Base-by-base conservation (phyloP, 306 rosid species). In the Sicyos edulis region DNA sequence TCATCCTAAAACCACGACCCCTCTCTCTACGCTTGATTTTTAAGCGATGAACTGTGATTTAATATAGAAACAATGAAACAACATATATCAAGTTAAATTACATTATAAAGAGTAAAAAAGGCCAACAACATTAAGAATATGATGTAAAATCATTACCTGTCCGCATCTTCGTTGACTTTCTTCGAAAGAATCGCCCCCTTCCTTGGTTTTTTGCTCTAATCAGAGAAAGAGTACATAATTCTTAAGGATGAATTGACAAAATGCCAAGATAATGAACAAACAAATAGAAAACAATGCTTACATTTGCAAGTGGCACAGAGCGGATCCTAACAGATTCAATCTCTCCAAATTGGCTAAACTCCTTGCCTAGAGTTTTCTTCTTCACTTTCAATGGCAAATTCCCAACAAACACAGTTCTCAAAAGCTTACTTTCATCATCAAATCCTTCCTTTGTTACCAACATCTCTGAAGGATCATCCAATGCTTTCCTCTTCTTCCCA, bases 321-420 rank as follows among this genome's bases (percentile, higher is more conserved):
- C 99, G 97, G 77, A 91, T 81, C 86, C 99, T 93, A 60, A 93
- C 92, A 21, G 97, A 91, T 60, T 93, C 96, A 24, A 93, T 88
- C 81, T 93, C 99, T 11, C 97, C 99, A 78, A 88, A 93, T 52
- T 82, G 80, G 81, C 72, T 77, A 66, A 93, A 93, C 74, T 93
- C 97, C 80, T 80, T 87, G 55, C 82, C 71, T 71, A 93, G 72
- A 61, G 82, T 83, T 82, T 93, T 93, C 86, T 91, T 91, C 75
- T 91, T 93, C 73, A 85, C 80, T 77, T 82, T 86, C 70, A 88
- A 75, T 3, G 96, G 95, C 77, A 93, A 87, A 78, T 93, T 93
- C 54, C 99, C 97, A 24, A 93, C 91, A 76, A 93, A 93, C 58
- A 91, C 81, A n/a, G 99, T 93, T 79, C 99, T 87, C 88, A 91